phyloP scores from a whole-genome alignment of 139 green algal genomes.

The Deuterostichococcus epilithicus region DNA sequence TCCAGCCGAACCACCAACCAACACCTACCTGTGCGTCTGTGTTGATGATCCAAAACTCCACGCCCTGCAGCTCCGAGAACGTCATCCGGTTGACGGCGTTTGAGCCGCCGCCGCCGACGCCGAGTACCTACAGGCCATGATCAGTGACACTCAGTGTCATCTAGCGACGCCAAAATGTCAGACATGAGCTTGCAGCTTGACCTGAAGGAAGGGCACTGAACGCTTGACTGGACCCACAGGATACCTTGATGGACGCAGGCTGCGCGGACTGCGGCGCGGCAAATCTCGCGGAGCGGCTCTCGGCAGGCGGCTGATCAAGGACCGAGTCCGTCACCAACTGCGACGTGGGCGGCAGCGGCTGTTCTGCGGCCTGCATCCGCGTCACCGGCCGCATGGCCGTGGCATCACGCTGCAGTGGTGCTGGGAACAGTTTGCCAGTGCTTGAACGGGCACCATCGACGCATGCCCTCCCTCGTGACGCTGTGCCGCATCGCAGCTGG shows the following conservation, averaged over 20 bases:
- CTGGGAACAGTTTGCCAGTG: neutral
- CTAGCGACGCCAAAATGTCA: too few relatives aligned
- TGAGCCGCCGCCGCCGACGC: slow-evolving; percentile 86
- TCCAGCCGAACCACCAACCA: neutral
- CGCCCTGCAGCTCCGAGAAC: slow-evolving; percentile 58
- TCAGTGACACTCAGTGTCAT: neutral
- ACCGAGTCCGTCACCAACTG: neutral
- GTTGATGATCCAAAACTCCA: slow-evolving; percentile 96
- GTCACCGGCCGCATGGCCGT: neutral
- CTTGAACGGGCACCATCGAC: neutral
- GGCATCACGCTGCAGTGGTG: neutral
- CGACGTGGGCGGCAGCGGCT: neutral
- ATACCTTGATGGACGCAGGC: neutral
- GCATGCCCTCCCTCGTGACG: neutral
- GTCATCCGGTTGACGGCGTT: slow-evolving; percentile 97
- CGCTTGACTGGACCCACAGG: too few relatives aligned
- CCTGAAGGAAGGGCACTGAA: too few relatives aligned
- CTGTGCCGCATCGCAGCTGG: neutral
- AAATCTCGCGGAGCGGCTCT: neutral
- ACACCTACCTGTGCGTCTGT: slow-evolving; percentile 82
- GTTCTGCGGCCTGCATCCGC: neutral
- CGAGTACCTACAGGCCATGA: slow-evolving; percentile 80
- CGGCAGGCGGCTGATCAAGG: neutral
- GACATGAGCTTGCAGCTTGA: too few relatives aligned
- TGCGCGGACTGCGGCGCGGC: neutral